Base-by-base conservation (phyloP, 1,284 basidiomycete species). In the Pterulicium gracile region DNA sequence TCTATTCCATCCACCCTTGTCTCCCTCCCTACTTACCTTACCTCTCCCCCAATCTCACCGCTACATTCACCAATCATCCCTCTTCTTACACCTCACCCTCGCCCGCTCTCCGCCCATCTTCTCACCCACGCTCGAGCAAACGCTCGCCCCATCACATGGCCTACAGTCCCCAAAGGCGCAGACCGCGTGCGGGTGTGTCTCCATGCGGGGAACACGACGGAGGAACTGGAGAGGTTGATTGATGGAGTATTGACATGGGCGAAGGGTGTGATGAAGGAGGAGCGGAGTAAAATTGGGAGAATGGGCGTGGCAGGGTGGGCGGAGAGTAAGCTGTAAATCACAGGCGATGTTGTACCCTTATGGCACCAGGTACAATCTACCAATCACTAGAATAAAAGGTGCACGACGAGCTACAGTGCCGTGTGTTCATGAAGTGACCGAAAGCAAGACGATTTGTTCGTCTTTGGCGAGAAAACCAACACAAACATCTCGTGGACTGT, bases 151-250 rank as follows among this genome's bases (percentile, higher is more conserved):
- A 92, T 94, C 46, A 81, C 79, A 15, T 83, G 79, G 68, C 88
- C 87, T 0, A 93, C 88, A 0, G 90, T 94, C 0, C 87, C 89
- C 0, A 81, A 80, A 50, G 89, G 87, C 7, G 73, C 75, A 47
- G 85, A 91, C 46, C 75, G 90, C n/a, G 79, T 94, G 3, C 66
- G 91, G 0, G 75, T 94, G 17, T 95, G 91, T 61, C 58, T 94
- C 32, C 89, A 92, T 59, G 77, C 88, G 0, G 74, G 71, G 1
- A 89, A 92, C 52, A 79, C 79, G 21, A 56, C 53, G 20, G 68
- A 68, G 44, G 80, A 94, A 34, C 69, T 93, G 1, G 72, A 79
- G 40, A 57, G 59, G 19, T 61, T 90, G 15, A 70, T 78, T 0
- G 49, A 59, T 2, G 74, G 69, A 0, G 62, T 76, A 40, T 54